Percentiles rank a stretch among this genome's conserved stretches.
Conservation (phyloP, 495 filamentous ascomycete species). For the Neurospora tetrasperma region DNA sequence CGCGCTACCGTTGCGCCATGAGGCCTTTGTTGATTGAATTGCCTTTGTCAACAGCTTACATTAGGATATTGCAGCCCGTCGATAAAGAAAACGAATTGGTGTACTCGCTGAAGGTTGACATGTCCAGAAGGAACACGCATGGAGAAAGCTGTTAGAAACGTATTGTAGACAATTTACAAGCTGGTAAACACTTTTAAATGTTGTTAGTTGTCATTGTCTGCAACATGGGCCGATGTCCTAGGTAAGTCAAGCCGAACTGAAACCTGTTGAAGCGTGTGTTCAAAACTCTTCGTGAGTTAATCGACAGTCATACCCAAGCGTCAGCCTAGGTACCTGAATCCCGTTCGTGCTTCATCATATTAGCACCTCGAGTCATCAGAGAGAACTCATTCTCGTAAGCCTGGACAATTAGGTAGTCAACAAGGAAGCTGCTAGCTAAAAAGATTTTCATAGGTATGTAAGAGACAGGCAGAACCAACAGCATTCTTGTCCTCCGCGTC, state of each 20-base stretch:
- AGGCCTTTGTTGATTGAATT: not conserved
- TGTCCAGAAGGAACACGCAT: too few species aligned
- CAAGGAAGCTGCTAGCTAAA: not conserved
- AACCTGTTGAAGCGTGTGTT: not conserved
- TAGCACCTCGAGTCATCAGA: not conserved
- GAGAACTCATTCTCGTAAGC: not conserved
- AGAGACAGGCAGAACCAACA: not conserved
- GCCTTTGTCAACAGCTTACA: rapidly evolving
- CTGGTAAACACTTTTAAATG: not conserved
- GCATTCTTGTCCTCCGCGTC: not conserved
- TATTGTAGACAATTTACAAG: not conserved
- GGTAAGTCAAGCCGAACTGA: not conserved
- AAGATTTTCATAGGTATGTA: too few species aligned
- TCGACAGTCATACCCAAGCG: not conserved
- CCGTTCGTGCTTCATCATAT: not conserved
- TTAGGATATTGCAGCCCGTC: not conserved
- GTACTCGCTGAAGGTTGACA: too few species aligned
- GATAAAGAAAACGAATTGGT: not conserved
- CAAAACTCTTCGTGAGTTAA: not conserved
- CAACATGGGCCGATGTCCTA: not conserved
- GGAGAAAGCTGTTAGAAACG: too few species aligned
- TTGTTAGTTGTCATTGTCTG: not conserved
- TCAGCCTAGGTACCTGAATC: not conserved
- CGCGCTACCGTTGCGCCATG: constrained; percentile 34
- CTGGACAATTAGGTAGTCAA: too few species aligned